Evolutionary conservation across 108 stramenopile genomes (phyloP).

Genomic region (Nannochloropsis oceanica): DNA sequence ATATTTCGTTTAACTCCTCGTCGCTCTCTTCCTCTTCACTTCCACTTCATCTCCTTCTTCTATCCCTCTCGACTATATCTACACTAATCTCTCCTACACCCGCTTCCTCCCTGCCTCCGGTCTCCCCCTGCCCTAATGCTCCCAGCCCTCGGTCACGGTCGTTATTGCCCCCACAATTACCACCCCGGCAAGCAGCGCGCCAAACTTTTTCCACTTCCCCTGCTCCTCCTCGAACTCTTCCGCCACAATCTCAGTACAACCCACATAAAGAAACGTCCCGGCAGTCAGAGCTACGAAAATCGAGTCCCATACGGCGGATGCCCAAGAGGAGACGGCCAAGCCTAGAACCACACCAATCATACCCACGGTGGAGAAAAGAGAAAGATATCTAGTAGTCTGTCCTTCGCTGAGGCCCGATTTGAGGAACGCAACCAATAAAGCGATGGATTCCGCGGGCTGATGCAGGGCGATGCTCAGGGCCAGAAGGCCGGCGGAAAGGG

Average conservation of each 20-base stretch:
- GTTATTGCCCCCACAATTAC: slow-evolving; percentile 4
- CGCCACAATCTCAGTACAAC: slow-evolving; percentile 84
- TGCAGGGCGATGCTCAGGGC: slow-evolving; percentile 79
- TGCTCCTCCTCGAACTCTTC: slow-evolving; percentile 83
- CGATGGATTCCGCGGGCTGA: slow-evolving; percentile 92
- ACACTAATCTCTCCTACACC: neutral
- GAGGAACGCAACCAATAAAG: slow-evolving; percentile 84
- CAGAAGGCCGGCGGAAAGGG: slow-evolving; percentile 74
- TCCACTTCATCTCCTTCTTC: neutral
- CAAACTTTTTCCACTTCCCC: slow-evolving; percentile 85
- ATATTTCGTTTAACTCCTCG: no score
- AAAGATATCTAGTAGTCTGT: slow-evolving; percentile 57
- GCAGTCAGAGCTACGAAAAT: slow-evolving; percentile 84
- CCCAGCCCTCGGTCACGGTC: neutral
- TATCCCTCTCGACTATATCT: neutral
- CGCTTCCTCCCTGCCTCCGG: neutral
- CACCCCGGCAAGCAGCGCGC: slow-evolving; percentile 57
- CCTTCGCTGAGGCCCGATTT: slow-evolving; percentile 76
- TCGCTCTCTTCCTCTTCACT: neutral
- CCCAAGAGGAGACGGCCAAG: neutral
- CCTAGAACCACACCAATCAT: slow-evolving; percentile 44
- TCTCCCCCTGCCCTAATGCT: neutral
- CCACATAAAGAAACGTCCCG: slow-evolving; percentile 97
- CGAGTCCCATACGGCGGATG: slow-evolving; percentile 42
- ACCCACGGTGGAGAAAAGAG: slow-evolving; percentile 69